A percentile compares a stretch with the other conserved stretches of the same genome.
phyloP scores from a whole-genome alignment of 306 rosid genomes.

The Gastrolobium bilobum region DNA sequence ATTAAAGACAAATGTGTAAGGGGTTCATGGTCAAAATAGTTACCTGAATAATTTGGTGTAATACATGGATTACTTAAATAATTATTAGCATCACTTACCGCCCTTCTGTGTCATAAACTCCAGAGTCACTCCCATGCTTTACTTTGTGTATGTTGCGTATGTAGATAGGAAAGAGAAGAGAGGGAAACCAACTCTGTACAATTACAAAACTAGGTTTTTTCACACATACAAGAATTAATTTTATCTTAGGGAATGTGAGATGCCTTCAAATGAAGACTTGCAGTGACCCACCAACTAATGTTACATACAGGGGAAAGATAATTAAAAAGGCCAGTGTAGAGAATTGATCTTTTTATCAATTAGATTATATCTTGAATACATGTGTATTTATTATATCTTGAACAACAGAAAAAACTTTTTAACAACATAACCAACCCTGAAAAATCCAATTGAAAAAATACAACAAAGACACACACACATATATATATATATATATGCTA shows the following conservation, averaged over 20 bases:
- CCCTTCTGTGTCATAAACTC: slow-evolving; percentile 88
- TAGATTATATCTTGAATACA: background rate
- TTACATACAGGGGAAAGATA: no score
- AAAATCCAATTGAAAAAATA: background rate
- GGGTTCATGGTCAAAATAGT: background rate
- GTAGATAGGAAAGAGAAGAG: slow-evolving; percentile 80
- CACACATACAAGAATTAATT: no score
- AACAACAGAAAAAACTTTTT: background rate
- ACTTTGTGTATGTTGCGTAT: slow-evolving; percentile 70
- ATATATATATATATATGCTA: no score
- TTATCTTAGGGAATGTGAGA: no score
- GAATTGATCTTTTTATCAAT: no score
- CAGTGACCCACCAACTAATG: no score
- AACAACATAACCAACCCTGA: background rate
- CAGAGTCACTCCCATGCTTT: slow-evolving; percentile 92
- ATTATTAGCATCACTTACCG: slow-evolving; percentile 53
- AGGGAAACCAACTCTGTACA: slow-evolving; percentile 79
- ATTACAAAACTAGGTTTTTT: background rate
- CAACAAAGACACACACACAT: background rate
- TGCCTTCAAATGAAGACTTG: no score
- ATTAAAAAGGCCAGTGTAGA: no score
- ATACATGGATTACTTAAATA: background rate
- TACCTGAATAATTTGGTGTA: background rate
- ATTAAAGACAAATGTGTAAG: background rate
- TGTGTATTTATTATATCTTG: background rate